These are phyloP conservation scores for Peniophora sp. DNA, from an alignment of 1,284 basidiomycete genomes.

Conservation along the genomic window DNA sequence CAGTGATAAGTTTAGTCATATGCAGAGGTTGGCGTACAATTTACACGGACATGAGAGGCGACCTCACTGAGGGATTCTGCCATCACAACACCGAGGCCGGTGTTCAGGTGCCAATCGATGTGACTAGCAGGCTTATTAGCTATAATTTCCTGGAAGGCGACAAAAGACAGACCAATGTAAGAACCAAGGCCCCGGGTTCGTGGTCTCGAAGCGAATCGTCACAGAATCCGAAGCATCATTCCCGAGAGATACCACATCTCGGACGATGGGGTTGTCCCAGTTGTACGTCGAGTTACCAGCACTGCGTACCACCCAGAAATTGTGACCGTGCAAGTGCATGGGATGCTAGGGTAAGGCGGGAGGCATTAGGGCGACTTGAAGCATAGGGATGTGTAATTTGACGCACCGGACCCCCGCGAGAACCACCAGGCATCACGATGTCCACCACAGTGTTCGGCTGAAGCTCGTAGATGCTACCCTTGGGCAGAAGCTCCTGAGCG, in stretches of 20 bases:
- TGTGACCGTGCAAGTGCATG: slow-evolving; percentile 12
- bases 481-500: slow-evolving; percentile 5
- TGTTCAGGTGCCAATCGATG: slow-evolving; percentile 1
- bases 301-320: slow-evolving; percentile 20
- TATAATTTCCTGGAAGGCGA: too few relatives aligned
- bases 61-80: slow-evolving; percentile 13
- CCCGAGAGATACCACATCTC: slow-evolving; percentile 24
- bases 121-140: background rate
- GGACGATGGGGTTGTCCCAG: slow-evolving; percentile 22
- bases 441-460: slow-evolving; percentile 6
- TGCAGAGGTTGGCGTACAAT: background rate
- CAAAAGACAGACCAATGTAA: background rate
- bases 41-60: background rate
- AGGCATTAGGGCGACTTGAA: background rate
- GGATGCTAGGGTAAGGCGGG: slow-evolving; percentile 1
- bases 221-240: slow-evolving; percentile 13
- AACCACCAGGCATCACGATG: slow-evolving; percentile 4
- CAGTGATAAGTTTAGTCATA: background rate
- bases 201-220: slow-evolving; percentile 24
- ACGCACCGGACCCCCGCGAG: background rate
- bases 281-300: slow-evolving; percentile 20
- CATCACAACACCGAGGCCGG: background rate
- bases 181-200: slow-evolving; percentile 29
- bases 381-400: background rate
- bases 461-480: slow-evolving; percentile 7